A percentile compares a stretch with the other conserved stretches of the same genome.
Evolutionary conservation across 345 rosid species (phyloP).

Genomic region (Pelargonium nanum): DNA sequence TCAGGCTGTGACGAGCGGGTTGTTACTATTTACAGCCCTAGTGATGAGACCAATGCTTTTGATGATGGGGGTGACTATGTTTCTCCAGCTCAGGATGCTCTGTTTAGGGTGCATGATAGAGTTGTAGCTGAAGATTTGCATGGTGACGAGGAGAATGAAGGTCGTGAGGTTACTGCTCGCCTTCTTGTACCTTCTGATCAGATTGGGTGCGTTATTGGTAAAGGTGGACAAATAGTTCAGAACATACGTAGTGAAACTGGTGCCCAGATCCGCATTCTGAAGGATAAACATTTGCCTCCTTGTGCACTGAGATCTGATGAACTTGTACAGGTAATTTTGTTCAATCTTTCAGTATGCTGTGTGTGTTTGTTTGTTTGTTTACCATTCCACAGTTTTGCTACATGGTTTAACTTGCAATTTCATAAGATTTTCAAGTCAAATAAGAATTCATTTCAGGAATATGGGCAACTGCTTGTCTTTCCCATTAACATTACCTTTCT

Average conservation of each 20-base stretch:
- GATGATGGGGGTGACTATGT: conserved; percentile 47
- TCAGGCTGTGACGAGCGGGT: conserved; percentile 84
- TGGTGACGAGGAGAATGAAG: conserved; percentile 52
- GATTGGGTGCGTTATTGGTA: conserved; percentile 92
- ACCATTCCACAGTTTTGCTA: not conserved
- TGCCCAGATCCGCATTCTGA: conserved; percentile 82
- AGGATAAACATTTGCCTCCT: conserved; percentile 76
- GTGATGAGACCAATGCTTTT: conserved; percentile 67
- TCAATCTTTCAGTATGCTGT: not conserved
- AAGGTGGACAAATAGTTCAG: conserved; percentile 90
- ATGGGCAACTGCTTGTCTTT: too few species aligned
- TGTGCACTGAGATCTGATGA: conserved; percentile 83
- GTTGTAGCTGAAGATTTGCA: conserved; percentile 59
- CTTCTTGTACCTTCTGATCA: conserved; percentile 96
- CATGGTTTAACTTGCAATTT: not conserved
- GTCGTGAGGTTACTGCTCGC: conserved; percentile 54
- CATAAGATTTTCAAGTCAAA: too few species aligned
- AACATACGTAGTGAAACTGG: conserved; percentile 80
- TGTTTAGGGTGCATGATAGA: conserved; percentile 78
- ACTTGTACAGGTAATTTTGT: conserved; percentile 71
- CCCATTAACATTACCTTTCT: too few species aligned
- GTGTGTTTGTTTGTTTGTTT: not conserved
- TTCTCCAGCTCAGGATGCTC: conserved; percentile 87
- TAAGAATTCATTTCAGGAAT: too few species aligned
- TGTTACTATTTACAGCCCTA: conserved; percentile 76